Evolutionary conservation across 148 eudicot genomes (phyloP).

Genomic region (Rhododendron griersonianum): DNA sequence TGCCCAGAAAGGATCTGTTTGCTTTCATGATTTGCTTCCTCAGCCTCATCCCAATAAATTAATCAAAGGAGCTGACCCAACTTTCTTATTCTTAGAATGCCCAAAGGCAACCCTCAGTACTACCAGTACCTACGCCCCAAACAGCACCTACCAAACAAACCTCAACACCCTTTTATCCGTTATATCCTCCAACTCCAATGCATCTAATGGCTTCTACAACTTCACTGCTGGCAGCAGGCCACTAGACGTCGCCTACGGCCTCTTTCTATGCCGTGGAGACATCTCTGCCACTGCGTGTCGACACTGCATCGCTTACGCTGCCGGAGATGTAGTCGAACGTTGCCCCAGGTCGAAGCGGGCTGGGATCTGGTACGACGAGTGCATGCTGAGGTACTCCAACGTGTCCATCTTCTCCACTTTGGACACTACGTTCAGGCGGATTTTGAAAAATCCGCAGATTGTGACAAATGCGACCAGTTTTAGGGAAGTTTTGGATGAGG

Average conservation of each 20-base stretch:
- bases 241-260: constrained; percentile 15
- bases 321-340: background rate
- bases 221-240: constrained; percentile 5
- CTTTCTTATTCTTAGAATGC: background rate
- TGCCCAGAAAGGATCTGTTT: no score
- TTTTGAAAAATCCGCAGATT: background rate
- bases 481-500: background rate
- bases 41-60: no score
- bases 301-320: constrained; percentile 22
- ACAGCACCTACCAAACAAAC: background rate
- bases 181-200: constrained; percentile 1
- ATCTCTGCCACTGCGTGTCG: background rate
- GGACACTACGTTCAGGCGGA: background rate
- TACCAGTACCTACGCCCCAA: background rate
- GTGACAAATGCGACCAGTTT: background rate
- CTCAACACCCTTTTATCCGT: constrained; percentile 9
- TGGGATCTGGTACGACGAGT: constrained; percentile 14
- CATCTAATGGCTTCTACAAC: background rate
- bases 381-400: constrained; percentile 21
- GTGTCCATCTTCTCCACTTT: constrained; percentile 9
- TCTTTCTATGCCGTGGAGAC: constrained; percentile 29
- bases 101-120: background rate
- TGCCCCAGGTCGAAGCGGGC: constrained; percentile 11
- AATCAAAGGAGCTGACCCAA: no score
- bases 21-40: no score